phyloP scores from a whole-genome alignment of 768 basidiomycete genomes.

The Pleurotus platypus region DNA sequence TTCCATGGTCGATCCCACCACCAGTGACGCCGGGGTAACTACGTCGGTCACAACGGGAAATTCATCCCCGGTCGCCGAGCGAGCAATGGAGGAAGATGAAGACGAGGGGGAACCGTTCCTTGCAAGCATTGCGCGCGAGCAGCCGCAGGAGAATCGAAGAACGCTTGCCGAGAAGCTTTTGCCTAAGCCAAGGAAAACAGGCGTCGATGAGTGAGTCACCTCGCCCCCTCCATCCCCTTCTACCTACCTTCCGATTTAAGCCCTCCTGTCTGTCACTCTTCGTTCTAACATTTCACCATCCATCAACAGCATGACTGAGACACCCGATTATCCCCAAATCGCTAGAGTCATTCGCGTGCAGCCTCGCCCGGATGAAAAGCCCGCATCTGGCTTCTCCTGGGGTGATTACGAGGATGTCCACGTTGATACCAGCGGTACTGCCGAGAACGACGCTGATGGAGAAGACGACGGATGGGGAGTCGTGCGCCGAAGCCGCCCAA shows the following conservation, averaged over 20 bases:
- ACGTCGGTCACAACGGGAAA: conserved; percentile 35
- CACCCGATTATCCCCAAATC: conserved; percentile 47
- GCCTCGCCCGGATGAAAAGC: conserved; percentile 52
- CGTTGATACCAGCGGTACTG: conserved; percentile 25
- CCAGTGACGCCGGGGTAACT: conserved; percentile 50
- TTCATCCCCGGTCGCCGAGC: conserved; percentile 34
- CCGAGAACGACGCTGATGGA: conserved; percentile 54
- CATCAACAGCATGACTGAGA: conserved; percentile 58
- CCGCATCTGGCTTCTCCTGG: conserved; percentile 69
- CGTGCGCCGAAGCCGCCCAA: conserved; percentile 49
- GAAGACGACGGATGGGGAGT: conserved; percentile 83
- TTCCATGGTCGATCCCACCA: conserved; percentile 28
- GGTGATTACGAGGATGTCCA: conserved; percentile 72
- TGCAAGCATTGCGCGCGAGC: conserved; percentile 18
- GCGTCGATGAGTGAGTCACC: conserved; percentile 62
- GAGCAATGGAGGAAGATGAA: conserved; percentile 17
- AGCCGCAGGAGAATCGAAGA: conserved; percentile 24
- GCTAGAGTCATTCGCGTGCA: conserved; percentile 71
- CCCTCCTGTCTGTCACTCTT: conserved; percentile 7
- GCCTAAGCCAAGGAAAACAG: conserved; percentile 64
- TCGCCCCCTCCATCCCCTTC: conserved; percentile 14
- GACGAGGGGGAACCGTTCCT: conserved; percentile 22
- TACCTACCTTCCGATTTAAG: background rate
- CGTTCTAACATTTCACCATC: background rate
- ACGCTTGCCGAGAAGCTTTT: conserved; percentile 61